These are phyloP conservation scores for Adansonia gregorii DNA, from an alignment of 441 rosid genomes.

Conservation along the genomic window DNA sequence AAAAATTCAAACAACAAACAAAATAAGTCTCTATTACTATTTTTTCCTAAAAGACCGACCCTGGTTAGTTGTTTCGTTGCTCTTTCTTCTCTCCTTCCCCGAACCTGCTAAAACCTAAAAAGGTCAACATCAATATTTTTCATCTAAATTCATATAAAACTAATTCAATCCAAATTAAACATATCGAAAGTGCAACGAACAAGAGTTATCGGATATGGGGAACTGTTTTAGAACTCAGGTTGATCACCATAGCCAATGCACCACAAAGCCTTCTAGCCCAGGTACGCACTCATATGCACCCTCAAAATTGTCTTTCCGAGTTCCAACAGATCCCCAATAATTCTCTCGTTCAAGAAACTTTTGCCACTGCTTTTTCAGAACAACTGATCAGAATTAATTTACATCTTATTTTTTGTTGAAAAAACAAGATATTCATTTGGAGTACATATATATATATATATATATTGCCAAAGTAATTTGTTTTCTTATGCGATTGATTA, in stretches of 20 bases:
- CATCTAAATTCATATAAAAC: not conserved
- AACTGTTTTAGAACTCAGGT: constrained; percentile 52
- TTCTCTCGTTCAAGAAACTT: not conserved
- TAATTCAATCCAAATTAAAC: not conserved
- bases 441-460: too few relatives aligned
- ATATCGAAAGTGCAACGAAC: not conserved
- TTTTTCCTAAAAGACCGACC: not conserved
- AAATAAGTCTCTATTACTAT: not conserved
- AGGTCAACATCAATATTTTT: not conserved
- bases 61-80: not conserved
- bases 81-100: constrained; percentile 21
- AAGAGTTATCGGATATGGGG: constrained; percentile 48
- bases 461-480: not conserved
- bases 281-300: constrained; percentile 31
- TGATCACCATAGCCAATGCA: constrained; percentile 31
- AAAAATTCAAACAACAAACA: constrained; percentile 5
- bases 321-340: not conserved
- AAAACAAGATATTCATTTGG: not conserved
- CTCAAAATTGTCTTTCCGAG: not conserved
- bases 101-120: not conserved
- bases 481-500: not conserved
- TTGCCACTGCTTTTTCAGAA: not conserved
- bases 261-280: constrained; percentile 38
- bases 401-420: not conserved
- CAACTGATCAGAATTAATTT: not conserved